phyloP scores from a whole-genome alignment of 1,284 basidiomycete genomes.

The Ceratobasidium sp. region DNA sequence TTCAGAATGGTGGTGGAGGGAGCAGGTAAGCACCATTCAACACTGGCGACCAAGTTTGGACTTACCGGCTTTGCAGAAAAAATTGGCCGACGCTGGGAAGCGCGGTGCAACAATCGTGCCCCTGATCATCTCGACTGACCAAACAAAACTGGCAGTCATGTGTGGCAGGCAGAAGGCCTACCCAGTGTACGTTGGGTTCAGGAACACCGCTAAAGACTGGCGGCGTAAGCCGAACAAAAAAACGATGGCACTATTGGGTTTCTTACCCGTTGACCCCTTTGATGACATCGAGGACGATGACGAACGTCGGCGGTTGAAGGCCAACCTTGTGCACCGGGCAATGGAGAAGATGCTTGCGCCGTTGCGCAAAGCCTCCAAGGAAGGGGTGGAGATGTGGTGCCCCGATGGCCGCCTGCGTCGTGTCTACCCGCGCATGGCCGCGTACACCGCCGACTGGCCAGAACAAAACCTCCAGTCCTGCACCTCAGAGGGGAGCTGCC shows the following conservation, averaged over 20 bases:
- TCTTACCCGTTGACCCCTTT: slow-evolving; percentile 41
- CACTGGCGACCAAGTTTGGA: no score
- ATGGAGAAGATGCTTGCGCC: slow-evolving; percentile 17
- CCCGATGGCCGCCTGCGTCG: slow-evolving; percentile 17
- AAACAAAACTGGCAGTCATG: slow-evolving; percentile 1
- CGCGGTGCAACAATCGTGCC: not conserved
- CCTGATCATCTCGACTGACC: slow-evolving; percentile 8
- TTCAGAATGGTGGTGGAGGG: slow-evolving; percentile 8
- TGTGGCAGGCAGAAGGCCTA: slow-evolving; percentile 14
- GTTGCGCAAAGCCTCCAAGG: not conserved
- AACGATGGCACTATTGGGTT: slow-evolving; percentile 34
- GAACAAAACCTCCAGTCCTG: slow-evolving; percentile 19
- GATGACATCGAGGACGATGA: slow-evolving; percentile 26
- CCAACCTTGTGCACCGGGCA: slow-evolving; percentile 1
- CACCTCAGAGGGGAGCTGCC: slow-evolving; percentile 30
- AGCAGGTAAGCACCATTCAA: not conserved
- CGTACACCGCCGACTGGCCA: slow-evolving; percentile 22
- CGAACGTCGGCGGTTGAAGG: slow-evolving; percentile 8
- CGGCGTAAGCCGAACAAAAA: slow-evolving; percentile 31
- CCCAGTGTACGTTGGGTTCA: slow-evolving; percentile 29
- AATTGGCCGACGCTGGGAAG: not conserved
- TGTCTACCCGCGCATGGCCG: not conserved
- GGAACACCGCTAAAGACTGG: not conserved
- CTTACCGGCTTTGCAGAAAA: not conserved
- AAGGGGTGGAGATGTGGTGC: slow-evolving; percentile 37